phyloP scores from a whole-genome alignment of 805 yeast genomes.

The Yamadazyma endophytica region DNA sequence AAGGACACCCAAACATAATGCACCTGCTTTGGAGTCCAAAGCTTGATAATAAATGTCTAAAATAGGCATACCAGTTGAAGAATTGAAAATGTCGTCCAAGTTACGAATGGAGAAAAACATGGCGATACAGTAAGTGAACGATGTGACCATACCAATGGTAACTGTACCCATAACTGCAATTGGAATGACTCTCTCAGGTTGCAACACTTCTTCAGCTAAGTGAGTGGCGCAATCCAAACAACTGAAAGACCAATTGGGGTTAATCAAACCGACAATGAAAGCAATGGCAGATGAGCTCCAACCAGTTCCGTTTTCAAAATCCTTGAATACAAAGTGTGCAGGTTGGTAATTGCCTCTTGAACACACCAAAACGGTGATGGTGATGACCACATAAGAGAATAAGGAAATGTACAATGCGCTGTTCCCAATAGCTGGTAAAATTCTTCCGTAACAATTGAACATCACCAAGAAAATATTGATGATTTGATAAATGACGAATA shows the following conservation, averaged over 20 bases:
- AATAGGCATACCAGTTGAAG: constrained; percentile 35
- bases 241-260: constrained; percentile 36
- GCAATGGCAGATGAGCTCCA: constrained; percentile 33
- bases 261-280: constrained; percentile 34
- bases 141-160: constrained; percentile 36
- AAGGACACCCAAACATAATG: constrained; percentile 31
- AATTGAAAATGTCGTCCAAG: constrained; percentile 23
- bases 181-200: constrained; percentile 36
- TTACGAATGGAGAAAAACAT: constrained; percentile 36
- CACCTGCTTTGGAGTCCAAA: constrained; percentile 29
- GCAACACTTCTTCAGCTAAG: constrained; percentile 37
- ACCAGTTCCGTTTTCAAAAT: constrained; percentile 19
- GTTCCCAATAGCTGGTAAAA: constrained; percentile 31
- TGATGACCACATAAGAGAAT: constrained; percentile 30
- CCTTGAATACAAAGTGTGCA: constrained; percentile 21
- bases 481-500: constrained; percentile 33
- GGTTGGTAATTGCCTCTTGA: constrained; percentile 29
- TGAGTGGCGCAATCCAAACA: constrained; percentile 41
- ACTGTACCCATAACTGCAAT: constrained; percentile 38
- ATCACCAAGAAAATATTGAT: constrained; percentile 27
- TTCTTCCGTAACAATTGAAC: constrained; percentile 34
- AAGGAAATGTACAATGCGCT: constrained; percentile 32
- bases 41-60: constrained; percentile 40
- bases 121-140: constrained; percentile 35
- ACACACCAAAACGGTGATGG: constrained; percentile 35